Evolutionary conservation across 2,329 filamentous ascomycete species (phyloP).

Genomic region (Septoria petroselini): DNA sequence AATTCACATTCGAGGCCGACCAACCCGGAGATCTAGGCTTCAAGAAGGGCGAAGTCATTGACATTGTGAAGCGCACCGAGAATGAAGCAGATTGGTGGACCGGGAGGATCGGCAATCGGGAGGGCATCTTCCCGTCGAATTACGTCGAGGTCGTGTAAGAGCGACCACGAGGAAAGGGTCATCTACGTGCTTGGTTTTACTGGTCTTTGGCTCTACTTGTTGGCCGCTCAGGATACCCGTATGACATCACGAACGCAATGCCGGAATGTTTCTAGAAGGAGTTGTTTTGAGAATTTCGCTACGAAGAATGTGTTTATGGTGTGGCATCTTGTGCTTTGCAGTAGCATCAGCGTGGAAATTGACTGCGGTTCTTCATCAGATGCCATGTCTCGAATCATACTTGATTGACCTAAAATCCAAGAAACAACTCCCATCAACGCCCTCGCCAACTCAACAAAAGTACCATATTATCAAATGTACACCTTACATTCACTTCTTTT

Average conservation of each 20-base stretch:
- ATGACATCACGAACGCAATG: background rate
- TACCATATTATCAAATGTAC: too few relatives aligned
- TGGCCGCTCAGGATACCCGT: background rate
- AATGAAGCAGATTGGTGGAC: constrained; percentile 98
- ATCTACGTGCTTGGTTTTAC: background rate
- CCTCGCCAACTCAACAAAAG: too few relatives aligned
- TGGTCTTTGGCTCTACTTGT: background rate
- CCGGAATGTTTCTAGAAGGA: too few relatives aligned
- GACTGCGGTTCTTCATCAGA: too few relatives aligned
- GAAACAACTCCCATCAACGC: too few relatives aligned
- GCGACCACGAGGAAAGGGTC: background rate
- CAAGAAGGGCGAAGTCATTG: constrained; percentile 96
- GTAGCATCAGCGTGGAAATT: background rate
- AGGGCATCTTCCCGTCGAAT: constrained; percentile 73
- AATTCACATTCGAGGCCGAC: constrained; percentile 92
- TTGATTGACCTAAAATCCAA: too few relatives aligned
- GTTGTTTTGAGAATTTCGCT: too few relatives aligned
- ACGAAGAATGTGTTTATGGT: background rate
- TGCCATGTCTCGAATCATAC: too few relatives aligned
- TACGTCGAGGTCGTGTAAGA: constrained; percentile 34
- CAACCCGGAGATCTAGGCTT: constrained; percentile 90
- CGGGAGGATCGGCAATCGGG: constrained; percentile 76
- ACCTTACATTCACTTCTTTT: too few relatives aligned
- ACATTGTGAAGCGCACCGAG: constrained; percentile 89
- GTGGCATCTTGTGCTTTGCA: background rate